Percentiles rank a stretch among this genome's conserved stretches.
Conservation (phyloP, 148 eudicot genomes). For the Nyssa sinensis region DNA sequence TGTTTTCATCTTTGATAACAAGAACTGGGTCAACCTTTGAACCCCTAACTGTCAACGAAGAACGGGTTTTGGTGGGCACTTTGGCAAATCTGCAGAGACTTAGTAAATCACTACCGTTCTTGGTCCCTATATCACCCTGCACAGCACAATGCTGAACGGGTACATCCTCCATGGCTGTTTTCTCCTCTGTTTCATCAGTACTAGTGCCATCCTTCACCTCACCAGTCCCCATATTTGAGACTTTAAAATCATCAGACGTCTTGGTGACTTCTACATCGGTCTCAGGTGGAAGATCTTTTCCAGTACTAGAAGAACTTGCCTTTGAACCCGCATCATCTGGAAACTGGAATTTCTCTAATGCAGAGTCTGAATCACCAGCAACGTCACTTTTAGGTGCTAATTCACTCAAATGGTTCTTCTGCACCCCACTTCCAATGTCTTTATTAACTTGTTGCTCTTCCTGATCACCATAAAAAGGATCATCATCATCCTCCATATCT, state of each 20-base stretch:
- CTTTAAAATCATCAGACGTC: constrained; percentile 22
- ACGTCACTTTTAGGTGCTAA: constrained; percentile 28
- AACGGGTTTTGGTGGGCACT: constrained; percentile 48
- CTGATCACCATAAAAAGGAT: constrained; percentile 19
- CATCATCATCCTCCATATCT: constrained; percentile 32
- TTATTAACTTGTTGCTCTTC: constrained; percentile 31
- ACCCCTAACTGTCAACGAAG: constrained; percentile 37
- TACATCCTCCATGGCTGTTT: constrained; percentile 25
- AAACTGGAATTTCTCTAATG: constrained; percentile 20
- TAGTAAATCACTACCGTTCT: constrained; percentile 31
- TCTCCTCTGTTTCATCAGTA: constrained; percentile 29
- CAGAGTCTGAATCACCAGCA: constrained; percentile 30
- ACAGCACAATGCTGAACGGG: constrained; percentile 26
- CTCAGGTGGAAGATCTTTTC: constrained; percentile 20
- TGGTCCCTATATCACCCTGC: constrained; percentile 28
- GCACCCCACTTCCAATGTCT: constrained; percentile 29
- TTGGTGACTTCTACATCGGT: constrained; percentile 26
- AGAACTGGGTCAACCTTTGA: constrained; percentile 30
- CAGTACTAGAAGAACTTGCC: constrained; percentile 14
- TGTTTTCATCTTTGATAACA: constrained; percentile 27
- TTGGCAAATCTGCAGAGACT: constrained; percentile 39
- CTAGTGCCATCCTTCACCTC: constrained; percentile 24
- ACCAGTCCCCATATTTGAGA: constrained; percentile 15
- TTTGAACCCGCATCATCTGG: constrained; percentile 21
- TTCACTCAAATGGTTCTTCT: constrained; percentile 33